Evolutionary conservation across 129 eudicot genomes (phyloP).

Genomic region (Artemisia annua): DNA sequence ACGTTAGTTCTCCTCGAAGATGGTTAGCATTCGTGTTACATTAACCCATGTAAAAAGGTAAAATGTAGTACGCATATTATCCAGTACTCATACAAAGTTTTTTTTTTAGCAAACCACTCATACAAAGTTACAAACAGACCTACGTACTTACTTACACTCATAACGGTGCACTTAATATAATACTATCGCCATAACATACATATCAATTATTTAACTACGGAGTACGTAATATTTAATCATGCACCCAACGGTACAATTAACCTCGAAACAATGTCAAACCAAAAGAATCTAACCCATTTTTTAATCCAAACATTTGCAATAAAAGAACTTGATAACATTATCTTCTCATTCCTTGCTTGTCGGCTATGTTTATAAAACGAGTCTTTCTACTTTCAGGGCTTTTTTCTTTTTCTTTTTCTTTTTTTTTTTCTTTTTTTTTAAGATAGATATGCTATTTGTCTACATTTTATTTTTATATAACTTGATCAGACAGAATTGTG

Average conservation of each 20-base stretch:
- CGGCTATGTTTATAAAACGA: background rate
- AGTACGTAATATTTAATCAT: background rate
- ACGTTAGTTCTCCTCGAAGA: too few species aligned
- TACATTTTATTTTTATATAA: too few species aligned
- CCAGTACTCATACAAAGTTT: background rate
- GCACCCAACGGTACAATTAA: constrained; percentile 30
- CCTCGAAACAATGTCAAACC: constrained; percentile 1
- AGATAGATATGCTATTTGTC: too few species aligned
- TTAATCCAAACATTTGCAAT: background rate
- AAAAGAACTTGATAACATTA: constrained; percentile 11
- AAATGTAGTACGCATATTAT: background rate
- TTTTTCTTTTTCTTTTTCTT: too few species aligned
- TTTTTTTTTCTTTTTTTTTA: too few species aligned
- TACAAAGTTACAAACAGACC: background rate
- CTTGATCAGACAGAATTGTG: too few species aligned
- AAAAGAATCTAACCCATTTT: constrained; percentile 2
- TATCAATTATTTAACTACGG: background rate
- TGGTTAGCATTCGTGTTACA: too few species aligned
- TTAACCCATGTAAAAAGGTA: too few species aligned
- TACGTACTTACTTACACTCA: background rate
- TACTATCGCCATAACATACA: background rate
- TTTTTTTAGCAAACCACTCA: too few species aligned
- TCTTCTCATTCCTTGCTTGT: background rate
- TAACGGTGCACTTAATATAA: constrained; percentile 2
- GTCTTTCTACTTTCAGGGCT: background rate